Percentiles rank a stretch among this genome's conserved stretches.
Evolutionary conservation across 345 rosid species (phyloP).

Genomic region (Eucalyptus brandiana): DNA sequence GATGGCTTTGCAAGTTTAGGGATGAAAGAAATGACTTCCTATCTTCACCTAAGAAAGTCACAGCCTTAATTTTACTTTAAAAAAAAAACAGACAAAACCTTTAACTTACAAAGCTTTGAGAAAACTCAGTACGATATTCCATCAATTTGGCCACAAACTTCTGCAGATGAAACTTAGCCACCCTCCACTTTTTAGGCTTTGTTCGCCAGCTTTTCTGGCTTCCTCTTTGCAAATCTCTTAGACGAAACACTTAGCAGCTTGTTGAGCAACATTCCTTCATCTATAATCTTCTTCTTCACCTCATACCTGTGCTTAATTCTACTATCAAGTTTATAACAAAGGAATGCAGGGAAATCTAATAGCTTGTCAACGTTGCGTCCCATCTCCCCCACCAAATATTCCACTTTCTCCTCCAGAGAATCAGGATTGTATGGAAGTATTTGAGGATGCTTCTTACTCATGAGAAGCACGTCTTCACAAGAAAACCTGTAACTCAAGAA

Average conservation of each 20-base stretch:
- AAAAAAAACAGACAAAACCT: not conserved
- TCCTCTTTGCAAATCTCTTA: slow-evolving; percentile 22
- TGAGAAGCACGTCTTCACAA: slow-evolving; percentile 27
- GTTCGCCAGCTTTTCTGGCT: not conserved
- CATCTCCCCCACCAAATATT: no score
- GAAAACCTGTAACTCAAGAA: slow-evolving; percentile 37
- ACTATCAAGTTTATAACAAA: slow-evolving; percentile 65
- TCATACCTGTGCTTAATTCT: slow-evolving; percentile 71
- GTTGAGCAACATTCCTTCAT: slow-evolving; percentile 55
- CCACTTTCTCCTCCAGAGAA: no score
- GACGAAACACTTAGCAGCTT: slow-evolving; percentile 58
- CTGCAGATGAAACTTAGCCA: not conserved
- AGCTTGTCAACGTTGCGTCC: no score
- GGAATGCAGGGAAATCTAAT: slow-evolving; percentile 16
- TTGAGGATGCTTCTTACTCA: slow-evolving; percentile 84
- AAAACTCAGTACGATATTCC: not conserved
- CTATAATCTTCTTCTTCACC: slow-evolving; percentile 36
- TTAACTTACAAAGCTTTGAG: not conserved
- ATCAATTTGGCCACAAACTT: not conserved
- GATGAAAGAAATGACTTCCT: no score
- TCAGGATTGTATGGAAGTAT: not conserved
- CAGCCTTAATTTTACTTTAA: not conserved
- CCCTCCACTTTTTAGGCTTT: not conserved
- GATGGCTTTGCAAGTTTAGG: no score
- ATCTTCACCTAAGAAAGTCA: not conserved